phyloP scores from a whole-genome alignment of 73 alveolate species.

The Paramecium biaurelia region DNA sequence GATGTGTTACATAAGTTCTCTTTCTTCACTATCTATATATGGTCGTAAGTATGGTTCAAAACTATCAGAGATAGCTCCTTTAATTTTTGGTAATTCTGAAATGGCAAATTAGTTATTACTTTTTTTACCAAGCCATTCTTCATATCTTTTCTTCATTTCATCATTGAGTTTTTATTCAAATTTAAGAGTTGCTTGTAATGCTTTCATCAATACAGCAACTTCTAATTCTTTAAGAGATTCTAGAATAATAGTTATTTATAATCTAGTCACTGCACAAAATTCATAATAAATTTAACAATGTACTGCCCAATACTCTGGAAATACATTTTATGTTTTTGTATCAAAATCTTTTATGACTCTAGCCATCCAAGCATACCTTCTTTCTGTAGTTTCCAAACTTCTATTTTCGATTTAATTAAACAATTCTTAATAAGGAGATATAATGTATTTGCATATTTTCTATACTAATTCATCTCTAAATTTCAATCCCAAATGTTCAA shows the following conservation, averaged over 20 bases:
- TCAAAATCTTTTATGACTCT: constrained; percentile 91
- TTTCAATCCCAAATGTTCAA: constrained; percentile 64
- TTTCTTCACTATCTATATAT: constrained; percentile 26
- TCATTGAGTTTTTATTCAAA: not conserved
- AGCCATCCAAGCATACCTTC: constrained; percentile 96
- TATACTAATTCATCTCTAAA: constrained; percentile 60
- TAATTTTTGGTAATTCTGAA: constrained; percentile 36
- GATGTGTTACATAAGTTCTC: not conserved
- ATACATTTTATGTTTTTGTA: constrained; percentile 68
- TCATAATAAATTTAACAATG: constrained; percentile 90
- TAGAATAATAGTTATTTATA: not conserved
- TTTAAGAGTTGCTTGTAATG: constrained; percentile 22
- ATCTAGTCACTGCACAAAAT: constrained; percentile 74
- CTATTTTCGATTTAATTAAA: constrained; percentile 78
- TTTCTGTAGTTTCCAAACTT: constrained; percentile 88
- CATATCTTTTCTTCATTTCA: constrained; percentile 22
- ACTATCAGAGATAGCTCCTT: constrained; percentile 47
- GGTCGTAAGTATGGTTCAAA: constrained; percentile 62
- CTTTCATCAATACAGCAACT: constrained; percentile 32
- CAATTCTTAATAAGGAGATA: constrained; percentile 83
- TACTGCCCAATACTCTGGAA: constrained; percentile 94
- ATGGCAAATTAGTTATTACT: not conserved
- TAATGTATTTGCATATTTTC: constrained; percentile 83
- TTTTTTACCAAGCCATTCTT: not conserved
- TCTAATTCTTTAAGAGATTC: constrained; percentile 11